Conservation (phyloP, 768 basidiomycete species). For the Mrakia frigida region DNA sequence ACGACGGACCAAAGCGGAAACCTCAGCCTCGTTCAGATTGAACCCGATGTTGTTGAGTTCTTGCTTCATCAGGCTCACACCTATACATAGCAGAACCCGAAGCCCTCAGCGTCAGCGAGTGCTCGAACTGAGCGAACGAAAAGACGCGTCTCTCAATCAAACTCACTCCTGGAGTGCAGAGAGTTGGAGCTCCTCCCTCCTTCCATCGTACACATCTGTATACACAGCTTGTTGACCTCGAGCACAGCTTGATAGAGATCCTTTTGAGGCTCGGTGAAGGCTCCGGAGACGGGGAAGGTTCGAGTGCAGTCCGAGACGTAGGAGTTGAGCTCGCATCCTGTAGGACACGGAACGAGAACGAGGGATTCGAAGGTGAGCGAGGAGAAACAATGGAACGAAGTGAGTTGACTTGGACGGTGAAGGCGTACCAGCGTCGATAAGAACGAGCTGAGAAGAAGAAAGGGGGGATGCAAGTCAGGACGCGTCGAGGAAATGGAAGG, state of each 20-base stretch:
- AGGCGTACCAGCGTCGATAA: slow-evolving; percentile 71
- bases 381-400: no score
- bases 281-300: slow-evolving; percentile 80
- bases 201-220: slow-evolving; percentile 45
- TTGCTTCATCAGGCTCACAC: slow-evolving; percentile 50
- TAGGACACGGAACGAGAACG: slow-evolving; percentile 47
- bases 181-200: slow-evolving; percentile 61
- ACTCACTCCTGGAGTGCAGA: slow-evolving; percentile 61
- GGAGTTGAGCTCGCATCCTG: slow-evolving; percentile 19
- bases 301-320: slow-evolving; percentile 37
- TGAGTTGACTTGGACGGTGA: no score
- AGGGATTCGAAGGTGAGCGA: not conserved
- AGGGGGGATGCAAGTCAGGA: not conserved
- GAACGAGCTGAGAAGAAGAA: slow-evolving; percentile 49
- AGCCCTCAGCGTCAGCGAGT: no score
- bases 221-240: slow-evolving; percentile 56
- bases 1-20: slow-evolving; percentile 54
- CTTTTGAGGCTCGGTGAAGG: slow-evolving; percentile 69
- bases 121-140: no score
- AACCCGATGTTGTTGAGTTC: slow-evolving; percentile 79
- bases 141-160: not conserved
- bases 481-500: not conserved
- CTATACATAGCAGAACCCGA: not conserved
- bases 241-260: slow-evolving; percentile 80
- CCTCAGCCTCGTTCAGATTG: slow-evolving; percentile 60